Conservation (phyloP, 208 protist species). For the Trypanosoma caninum region DNA sequence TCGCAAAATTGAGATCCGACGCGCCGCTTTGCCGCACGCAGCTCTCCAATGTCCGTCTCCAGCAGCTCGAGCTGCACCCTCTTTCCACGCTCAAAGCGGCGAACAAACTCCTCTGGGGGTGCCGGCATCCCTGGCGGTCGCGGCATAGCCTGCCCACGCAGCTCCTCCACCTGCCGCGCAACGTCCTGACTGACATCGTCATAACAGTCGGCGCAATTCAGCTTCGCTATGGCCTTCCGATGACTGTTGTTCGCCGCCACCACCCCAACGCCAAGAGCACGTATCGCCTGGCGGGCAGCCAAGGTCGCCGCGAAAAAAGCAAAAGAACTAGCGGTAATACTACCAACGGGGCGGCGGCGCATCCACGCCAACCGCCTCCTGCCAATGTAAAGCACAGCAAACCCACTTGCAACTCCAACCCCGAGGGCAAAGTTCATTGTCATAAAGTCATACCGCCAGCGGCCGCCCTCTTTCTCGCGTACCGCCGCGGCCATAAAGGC, state of each 20-base stretch:
- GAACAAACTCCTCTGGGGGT: constrained; percentile 56
- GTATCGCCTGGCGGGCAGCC: constrained; percentile 39
- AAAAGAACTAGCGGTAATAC: constrained; percentile 31
- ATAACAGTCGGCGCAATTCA: constrained; percentile 73
- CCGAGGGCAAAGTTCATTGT: constrained; percentile 77
- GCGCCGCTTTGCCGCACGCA: constrained; percentile 44
- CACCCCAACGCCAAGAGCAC: constrained; percentile 57
- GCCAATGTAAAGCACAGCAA: constrained; percentile 36
- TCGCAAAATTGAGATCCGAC: constrained; percentile 39
- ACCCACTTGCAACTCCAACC: constrained; percentile 40
- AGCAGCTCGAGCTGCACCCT: constrained; percentile 65
- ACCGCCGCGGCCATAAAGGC: constrained; percentile 56
- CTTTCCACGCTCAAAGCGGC: constrained; percentile 48
- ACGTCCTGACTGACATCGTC: constrained; percentile 75
- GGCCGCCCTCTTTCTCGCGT: constrained; percentile 60
- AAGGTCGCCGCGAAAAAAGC: constrained; percentile 41
- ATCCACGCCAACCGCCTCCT: constrained; percentile 51
- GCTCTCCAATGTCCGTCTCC: constrained; percentile 65
- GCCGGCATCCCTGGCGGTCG: constrained; percentile 70
- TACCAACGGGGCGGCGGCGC: constrained; percentile 61
- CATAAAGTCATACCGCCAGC: constrained; percentile 79
- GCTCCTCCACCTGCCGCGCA: constrained; percentile 49
- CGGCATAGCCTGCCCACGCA: constrained; percentile 41
- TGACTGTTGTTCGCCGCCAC: constrained; percentile 68
- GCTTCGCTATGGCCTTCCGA: constrained; percentile 47